Percentiles rank a stretch among this genome's conserved stretches.
Conservation (phyloP, 352 stramenopile genomes). For the Pythium guiyangense region DNA sequence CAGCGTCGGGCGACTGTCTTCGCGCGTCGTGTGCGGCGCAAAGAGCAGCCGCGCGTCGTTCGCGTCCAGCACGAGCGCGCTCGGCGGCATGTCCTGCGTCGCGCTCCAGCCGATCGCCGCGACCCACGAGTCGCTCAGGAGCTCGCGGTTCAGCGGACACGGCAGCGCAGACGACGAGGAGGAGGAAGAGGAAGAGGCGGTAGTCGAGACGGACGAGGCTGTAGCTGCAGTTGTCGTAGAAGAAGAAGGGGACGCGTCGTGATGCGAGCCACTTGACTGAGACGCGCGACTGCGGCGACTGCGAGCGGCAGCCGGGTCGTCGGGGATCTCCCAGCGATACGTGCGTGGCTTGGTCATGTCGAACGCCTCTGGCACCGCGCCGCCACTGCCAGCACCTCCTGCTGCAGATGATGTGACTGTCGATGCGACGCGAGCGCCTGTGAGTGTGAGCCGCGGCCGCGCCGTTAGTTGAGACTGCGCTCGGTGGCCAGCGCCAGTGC, state of each 20-base stretch:
- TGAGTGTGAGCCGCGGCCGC: too few relatives aligned
- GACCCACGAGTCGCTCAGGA: neutral
- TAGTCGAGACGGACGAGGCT: too few relatives aligned
- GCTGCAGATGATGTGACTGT: too few relatives aligned
- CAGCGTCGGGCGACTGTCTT: slow-evolving; percentile 75
- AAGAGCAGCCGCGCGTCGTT: slow-evolving; percentile 2
- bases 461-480: neutral
- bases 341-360: slow-evolving; percentile 73
- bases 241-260: neutral
- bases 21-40: slow-evolving; percentile 5
- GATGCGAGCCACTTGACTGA: neutral
- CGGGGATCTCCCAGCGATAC: too few relatives aligned
- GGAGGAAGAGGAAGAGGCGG: too few relatives aligned
- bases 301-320: slow-evolving; percentile 27
- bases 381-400: neutral
- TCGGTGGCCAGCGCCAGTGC: neutral
- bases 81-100: slow-evolving; percentile 1
- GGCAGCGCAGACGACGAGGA: slow-evolving; percentile 17
- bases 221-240: too few relatives aligned
- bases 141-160: slow-evolving; percentile 14
- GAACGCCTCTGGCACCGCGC: slow-evolving; percentile 19
- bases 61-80: slow-evolving; percentile 1
- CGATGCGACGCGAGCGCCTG: too few relatives aligned
- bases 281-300: slow-evolving; percentile 19
- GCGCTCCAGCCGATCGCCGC: slow-evolving; percentile 1